phyloP scores from a whole-genome alignment of 495 filamentous ascomycete genomes.

The Talaromyces borbonicus region DNA sequence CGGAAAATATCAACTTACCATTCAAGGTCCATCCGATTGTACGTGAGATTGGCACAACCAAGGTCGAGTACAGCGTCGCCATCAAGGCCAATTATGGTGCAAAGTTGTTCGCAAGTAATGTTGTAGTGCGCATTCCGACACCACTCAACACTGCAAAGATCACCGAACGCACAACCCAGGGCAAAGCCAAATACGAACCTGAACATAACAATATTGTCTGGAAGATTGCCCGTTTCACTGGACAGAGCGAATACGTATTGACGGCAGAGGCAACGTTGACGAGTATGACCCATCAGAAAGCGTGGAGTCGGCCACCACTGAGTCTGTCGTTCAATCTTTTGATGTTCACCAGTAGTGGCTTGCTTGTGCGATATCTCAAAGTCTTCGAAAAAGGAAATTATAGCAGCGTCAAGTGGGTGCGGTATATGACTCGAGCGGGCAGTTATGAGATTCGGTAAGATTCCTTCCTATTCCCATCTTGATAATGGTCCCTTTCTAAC shows the following conservation, averaged over 20 bases:
- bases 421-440: conserved; percentile 93
- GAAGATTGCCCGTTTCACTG: conserved; percentile 97
- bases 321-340: conserved; percentile 85
- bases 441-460: conserved; percentile 49
- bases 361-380: conserved; percentile 92
- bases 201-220: conserved; percentile 97
- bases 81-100: conserved; percentile 93
- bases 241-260: conserved; percentile 88
- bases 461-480: not conserved
- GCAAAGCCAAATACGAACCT: conserved; percentile 97
- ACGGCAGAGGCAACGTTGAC: conserved; percentile 89
- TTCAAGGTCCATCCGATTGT: conserved; percentile 99
- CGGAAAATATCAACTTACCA: conserved; percentile 96
- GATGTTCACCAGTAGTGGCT: conserved; percentile 94
- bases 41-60: conserved; percentile 92
- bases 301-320: conserved; percentile 90
- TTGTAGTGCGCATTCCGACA: conserved; percentile 90
- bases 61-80: conserved; percentile 97
- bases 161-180: conserved; percentile 86
- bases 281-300: conserved; percentile 96
- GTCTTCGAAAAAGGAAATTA: conserved; percentile 99
- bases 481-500: no score
- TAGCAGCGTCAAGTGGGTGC: conserved; percentile 96
- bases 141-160: conserved; percentile 94
- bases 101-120: conserved; percentile 96